Conservation (phyloP, 257 asterid species). For the Vinca minor region DNA sequence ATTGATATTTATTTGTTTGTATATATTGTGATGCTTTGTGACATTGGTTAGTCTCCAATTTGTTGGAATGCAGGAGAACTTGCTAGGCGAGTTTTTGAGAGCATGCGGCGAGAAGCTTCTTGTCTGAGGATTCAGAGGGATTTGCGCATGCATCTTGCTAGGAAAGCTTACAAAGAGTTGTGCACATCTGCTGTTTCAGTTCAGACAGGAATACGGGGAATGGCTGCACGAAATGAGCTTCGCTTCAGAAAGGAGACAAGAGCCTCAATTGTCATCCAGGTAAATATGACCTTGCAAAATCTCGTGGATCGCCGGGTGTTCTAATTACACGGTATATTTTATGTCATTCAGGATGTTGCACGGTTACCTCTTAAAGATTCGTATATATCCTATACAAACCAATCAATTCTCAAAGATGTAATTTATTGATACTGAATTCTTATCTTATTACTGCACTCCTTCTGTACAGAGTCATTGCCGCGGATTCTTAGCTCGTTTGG, state of each 20-base stretch:
- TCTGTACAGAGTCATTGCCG: constrained; percentile 77
- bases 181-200: constrained; percentile 60
- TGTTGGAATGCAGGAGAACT: constrained; percentile 56
- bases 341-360: background rate
- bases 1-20: constrained; percentile 6
- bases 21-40: background rate
- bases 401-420: background rate
- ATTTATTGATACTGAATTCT: constrained; percentile 8
- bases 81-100: constrained; percentile 59
- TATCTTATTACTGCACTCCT: constrained; percentile 18
- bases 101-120: constrained; percentile 79
- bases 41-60: constrained; percentile 15
- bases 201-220: constrained; percentile 94
- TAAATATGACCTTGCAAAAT: constrained; percentile 14
- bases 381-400: background rate
- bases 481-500: constrained; percentile 56
- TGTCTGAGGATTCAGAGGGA: constrained; percentile 64
- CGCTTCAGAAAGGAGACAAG: constrained; percentile 69
- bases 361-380: background rate
- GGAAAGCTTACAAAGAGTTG: constrained; percentile 68
- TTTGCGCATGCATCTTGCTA: constrained; percentile 74
- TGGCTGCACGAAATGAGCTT: constrained; percentile 90
- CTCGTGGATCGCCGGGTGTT: too few species aligned
- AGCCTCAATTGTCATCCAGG: constrained; percentile 90
- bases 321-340: background rate